Percentiles rank a stretch among this genome's conserved stretches.
phyloP scores from a whole-genome alignment of 257 asterid species.

The Nicotiana sylvestris region DNA sequence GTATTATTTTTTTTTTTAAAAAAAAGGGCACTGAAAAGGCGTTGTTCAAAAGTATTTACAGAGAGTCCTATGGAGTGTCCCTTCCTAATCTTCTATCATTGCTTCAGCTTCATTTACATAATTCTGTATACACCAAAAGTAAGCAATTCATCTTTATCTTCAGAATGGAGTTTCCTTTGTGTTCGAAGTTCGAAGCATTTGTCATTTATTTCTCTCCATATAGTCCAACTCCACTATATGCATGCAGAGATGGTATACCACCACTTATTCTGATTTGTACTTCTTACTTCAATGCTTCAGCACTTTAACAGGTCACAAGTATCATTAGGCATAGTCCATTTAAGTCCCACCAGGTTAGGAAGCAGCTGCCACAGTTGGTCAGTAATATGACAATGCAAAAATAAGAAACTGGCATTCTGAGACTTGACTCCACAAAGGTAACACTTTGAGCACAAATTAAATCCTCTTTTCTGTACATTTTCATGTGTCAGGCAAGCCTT shows the following conservation, averaged over 20 bases:
- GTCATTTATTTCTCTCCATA: constrained; percentile 2
- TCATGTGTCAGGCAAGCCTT: neutral
- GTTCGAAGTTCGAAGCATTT: neutral
- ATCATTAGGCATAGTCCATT: neutral
- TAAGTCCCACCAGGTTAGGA: neutral
- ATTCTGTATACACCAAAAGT: neutral
- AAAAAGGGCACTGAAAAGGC: neutral
- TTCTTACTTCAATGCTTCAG: neutral
- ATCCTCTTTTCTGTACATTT: neutral
- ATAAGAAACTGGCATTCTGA: neutral
- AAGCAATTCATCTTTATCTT: neutral
- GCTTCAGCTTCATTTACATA: neutral
- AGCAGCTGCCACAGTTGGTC: neutral
- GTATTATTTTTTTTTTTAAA: neutral
- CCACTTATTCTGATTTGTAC: neutral
- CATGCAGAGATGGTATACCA: neutral
- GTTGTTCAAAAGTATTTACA: neutral
- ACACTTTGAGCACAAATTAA: neutral
- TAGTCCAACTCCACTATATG: neutral
- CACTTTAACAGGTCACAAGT: neutral
- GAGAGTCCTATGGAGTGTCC: neutral
- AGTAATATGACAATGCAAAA: neutral
- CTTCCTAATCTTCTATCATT: neutral
- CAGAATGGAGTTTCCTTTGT: neutral
- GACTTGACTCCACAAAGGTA: neutral